Evolutionary conservation across 148 eudicot genomes (phyloP).

Genomic region (Selenicereus undatus): DNA sequence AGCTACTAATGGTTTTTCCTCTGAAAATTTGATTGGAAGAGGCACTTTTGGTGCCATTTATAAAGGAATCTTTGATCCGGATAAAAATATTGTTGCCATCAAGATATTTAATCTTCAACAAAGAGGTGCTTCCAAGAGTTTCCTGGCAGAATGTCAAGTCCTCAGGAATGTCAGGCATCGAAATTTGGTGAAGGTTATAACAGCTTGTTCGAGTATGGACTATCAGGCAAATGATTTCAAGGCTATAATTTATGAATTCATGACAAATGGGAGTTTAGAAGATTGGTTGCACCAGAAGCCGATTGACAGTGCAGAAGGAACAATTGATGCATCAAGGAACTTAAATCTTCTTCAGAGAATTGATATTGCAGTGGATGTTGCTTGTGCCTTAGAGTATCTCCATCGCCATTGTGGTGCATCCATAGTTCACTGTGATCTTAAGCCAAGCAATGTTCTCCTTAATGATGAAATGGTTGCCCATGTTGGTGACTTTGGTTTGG

Average conservation of each 20-base stretch:
- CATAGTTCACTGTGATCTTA: slow-evolving; percentile 41
- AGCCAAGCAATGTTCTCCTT: slow-evolving; percentile 38
- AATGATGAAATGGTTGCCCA: slow-evolving; percentile 39
- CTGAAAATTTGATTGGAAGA: slow-evolving; percentile 19
- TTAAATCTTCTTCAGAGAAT: slow-evolving; percentile 11
- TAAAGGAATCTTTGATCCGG: slow-evolving; percentile 18
- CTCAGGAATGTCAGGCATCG: slow-evolving; percentile 16
- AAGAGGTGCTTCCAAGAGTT: slow-evolving; percentile 20
- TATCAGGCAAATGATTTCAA: slow-evolving; percentile 22
- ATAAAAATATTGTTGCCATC: slow-evolving; percentile 9
- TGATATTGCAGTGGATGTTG: slow-evolving; percentile 32
- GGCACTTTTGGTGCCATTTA: slow-evolving; percentile 32
- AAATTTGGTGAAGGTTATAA: slow-evolving; percentile 23
- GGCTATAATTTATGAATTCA: slow-evolving; percentile 29
- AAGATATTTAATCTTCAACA: slow-evolving; percentile 16
- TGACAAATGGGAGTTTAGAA: slow-evolving; percentile 19
- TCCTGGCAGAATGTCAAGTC: slow-evolving; percentile 26
- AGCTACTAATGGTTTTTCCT: slow-evolving; percentile 33
- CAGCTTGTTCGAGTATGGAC: slow-evolving; percentile 23
- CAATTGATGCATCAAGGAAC: no score
- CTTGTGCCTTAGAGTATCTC: slow-evolving; percentile 44
- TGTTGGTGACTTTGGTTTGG: slow-evolving; percentile 40
- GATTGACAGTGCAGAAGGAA: neutral
- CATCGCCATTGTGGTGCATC: slow-evolving; percentile 23
- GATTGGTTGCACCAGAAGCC: slow-evolving; percentile 21